These are phyloP conservation scores for Gastrolobium bilobum DNA, from an alignment of 306 rosid species.

Conservation along the genomic window DNA sequence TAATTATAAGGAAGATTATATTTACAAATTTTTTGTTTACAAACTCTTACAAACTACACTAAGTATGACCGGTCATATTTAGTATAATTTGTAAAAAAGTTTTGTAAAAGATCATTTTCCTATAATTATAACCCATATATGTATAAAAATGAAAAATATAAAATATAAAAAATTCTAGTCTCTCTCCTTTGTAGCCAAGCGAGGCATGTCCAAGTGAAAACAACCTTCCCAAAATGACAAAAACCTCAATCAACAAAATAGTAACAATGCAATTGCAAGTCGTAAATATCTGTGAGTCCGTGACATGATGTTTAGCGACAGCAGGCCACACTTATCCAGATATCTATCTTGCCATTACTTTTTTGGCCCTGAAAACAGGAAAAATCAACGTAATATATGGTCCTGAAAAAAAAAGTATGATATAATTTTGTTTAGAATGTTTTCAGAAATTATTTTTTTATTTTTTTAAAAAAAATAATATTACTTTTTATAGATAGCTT, in stretches of 20 bases:
- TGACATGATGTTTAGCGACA: conserved; percentile 29
- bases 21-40: no score
- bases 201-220: conserved; percentile 19
- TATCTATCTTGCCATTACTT: background rate
- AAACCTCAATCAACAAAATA: conserved; percentile 30
- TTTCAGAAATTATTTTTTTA: no score
- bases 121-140: no score
- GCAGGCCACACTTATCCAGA: background rate
- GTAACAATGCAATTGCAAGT: background rate
- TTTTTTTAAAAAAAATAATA: no score
- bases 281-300: background rate
- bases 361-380: background rate
- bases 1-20: no score
- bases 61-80: no score
- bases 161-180: background rate
- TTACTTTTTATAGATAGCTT: no score
- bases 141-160: background rate
- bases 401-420: no score
- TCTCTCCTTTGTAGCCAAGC: background rate
- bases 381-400: background rate
- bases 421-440: no score
- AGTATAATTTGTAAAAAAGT: background rate
- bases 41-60: no score
- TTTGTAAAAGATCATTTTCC: no score
- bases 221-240: conserved; percentile 39